phyloP scores from a whole-genome alignment of 192 early-diverging fungal genomes.

The Backusella circina region DNA sequence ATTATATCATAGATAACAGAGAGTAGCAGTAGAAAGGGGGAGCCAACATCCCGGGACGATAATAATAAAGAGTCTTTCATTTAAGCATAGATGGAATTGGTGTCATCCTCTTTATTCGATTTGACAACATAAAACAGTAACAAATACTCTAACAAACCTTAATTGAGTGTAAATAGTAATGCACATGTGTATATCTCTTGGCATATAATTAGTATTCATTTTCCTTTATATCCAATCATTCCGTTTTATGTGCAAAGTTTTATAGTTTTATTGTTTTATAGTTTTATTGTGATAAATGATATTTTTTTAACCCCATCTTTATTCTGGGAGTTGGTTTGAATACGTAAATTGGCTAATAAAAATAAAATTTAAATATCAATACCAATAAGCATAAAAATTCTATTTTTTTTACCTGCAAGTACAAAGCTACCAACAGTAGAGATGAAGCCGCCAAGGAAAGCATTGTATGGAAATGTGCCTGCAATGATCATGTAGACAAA shows the following conservation, averaged over 20 bases:
- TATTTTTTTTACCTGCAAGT: constrained; percentile 61
- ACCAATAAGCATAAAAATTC: not conserved
- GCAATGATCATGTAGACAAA: constrained; percentile 83
- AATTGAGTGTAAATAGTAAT: too few species aligned
- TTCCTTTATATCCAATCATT: not conserved
- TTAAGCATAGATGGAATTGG: too few species aligned
- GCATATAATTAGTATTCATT: not conserved
- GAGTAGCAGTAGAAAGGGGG: too few species aligned
- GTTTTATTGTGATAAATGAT: not conserved
- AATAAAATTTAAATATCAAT: not conserved
- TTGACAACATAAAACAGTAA: too few species aligned
- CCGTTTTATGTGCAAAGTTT: not conserved
- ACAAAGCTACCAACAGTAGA: constrained; percentile 91
- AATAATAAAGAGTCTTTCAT: too few species aligned
- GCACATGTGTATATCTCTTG: not conserved
- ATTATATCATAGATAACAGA: too few species aligned
- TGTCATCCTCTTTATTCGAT: too few species aligned
- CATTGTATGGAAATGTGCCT: constrained; percentile 97
- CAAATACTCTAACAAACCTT: too few species aligned
- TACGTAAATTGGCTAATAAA: constrained; percentile 81
- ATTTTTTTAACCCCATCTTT: constrained; percentile 67
- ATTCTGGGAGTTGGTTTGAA: constrained; percentile 88
- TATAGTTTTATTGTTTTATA: not conserved
- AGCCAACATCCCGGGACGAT: too few species aligned
- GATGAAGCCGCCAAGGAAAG: constrained; percentile 94